phyloP scores from a whole-genome alignment of 2,329 filamentous ascomycete genomes.

The Fusarium scirpi region DNA sequence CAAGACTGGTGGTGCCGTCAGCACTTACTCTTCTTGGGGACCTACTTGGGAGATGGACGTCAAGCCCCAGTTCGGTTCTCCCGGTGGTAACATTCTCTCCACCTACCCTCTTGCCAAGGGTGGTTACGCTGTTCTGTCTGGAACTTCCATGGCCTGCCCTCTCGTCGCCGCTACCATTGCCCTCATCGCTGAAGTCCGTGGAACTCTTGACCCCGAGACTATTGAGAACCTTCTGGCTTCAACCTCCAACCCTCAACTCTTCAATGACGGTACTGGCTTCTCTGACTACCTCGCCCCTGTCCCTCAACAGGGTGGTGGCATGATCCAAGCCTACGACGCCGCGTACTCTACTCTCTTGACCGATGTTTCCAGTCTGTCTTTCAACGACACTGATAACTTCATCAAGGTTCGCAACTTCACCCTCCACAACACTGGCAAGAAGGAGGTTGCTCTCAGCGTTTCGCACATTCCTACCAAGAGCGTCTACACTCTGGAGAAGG shows the following conservation, averaged over 20 bases:
- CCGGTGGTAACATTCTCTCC: constrained; percentile 69
- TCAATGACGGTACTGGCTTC: constrained; percentile 57
- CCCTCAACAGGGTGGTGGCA: constrained; percentile 69
- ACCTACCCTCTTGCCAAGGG: constrained; percentile 63
- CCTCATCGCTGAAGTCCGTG: constrained; percentile 64
- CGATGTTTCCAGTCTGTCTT: constrained; percentile 67
- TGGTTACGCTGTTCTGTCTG: constrained; percentile 65
- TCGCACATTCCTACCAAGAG: constrained; percentile 63
- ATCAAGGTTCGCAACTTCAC: constrained; percentile 62
- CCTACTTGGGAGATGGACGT: constrained; percentile 69
- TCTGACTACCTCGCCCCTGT: constrained; percentile 63
- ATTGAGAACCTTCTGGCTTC: constrained; percentile 63
- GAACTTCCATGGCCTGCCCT: constrained; percentile 72
- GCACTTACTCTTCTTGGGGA: constrained; percentile 68
- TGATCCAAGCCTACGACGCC: constrained; percentile 70
- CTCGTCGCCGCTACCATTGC: constrained; percentile 66
- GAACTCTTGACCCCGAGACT: constrained; percentile 61
- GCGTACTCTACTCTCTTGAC: constrained; percentile 66
- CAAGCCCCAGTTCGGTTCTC: constrained; percentile 66
- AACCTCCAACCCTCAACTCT: constrained; percentile 61
- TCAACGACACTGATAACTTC: constrained; percentile 73
- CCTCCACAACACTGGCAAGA: constrained; percentile 65
- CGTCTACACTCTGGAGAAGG: constrained; percentile 61
- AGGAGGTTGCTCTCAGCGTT: constrained; percentile 63
- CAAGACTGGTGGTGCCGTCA: constrained; percentile 63